These are phyloP conservation scores for Nicotiana tabacum DNA, from an alignment of 257 asterid species.

Conservation along the genomic window DNA sequence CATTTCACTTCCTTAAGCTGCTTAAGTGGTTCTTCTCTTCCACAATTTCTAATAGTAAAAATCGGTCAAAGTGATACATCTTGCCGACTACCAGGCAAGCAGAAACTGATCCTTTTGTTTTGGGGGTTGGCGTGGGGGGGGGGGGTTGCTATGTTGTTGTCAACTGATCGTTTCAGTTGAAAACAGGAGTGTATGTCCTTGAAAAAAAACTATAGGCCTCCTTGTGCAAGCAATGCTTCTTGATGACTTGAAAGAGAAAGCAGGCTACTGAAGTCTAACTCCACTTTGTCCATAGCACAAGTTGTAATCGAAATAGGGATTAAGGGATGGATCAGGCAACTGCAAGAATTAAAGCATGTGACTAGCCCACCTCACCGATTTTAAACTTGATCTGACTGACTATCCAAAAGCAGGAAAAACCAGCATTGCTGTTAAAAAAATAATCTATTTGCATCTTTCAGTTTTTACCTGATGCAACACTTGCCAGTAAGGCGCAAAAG, in stretches of 20 bases:
- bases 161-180: neutral
- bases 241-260: slow-evolving; percentile 1
- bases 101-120: too few relatives aligned
- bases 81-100: neutral
- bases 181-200: neutral
- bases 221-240: neutral
- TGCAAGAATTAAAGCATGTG: neutral
- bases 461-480: neutral
- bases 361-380: neutral
- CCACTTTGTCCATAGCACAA: neutral
- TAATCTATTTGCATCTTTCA: neutral
- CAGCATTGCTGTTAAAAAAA: neutral
- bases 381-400: neutral
- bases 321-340: neutral
- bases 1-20: neutral
- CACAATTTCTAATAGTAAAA: neutral
- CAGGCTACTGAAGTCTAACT: neutral
- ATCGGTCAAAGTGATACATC: neutral
- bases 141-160: neutral
- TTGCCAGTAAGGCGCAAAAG: neutral
- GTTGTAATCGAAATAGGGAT: neutral
- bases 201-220: neutral
- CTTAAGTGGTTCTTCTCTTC: neutral
- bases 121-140: too few relatives aligned
- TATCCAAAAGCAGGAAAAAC: slow-evolving; percentile 3